phyloP scores from a whole-genome alignment of 202 grass and related monocot species.

The Zoysia matrella region DNA sequence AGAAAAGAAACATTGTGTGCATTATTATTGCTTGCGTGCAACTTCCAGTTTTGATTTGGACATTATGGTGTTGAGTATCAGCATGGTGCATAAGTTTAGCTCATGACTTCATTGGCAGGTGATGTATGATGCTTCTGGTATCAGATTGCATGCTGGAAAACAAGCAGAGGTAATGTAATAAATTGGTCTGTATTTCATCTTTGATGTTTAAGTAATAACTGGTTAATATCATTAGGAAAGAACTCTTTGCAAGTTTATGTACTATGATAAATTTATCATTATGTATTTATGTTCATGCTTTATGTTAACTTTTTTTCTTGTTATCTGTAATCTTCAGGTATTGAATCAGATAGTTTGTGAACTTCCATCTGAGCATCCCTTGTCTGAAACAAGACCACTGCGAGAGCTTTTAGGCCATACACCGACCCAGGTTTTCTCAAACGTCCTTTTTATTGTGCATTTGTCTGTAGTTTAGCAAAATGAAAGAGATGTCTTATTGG shows the following conservation, averaged over 20 bases:
- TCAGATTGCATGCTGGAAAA: constrained; percentile 92
- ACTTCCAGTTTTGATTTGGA: constrained; percentile 13
- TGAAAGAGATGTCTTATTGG: constrained; percentile 28
- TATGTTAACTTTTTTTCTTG: neutral
- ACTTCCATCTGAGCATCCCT: constrained; percentile 64
- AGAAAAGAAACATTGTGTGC: constrained; percentile 25
- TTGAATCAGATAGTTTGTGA: constrained; percentile 63
- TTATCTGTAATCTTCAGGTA: constrained; percentile 52
- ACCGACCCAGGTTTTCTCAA: constrained; percentile 66
- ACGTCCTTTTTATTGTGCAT: constrained; percentile 20
- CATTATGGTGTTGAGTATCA: constrained; percentile 30
- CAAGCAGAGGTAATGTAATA: constrained; percentile 72
- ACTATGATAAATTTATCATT: neutral
- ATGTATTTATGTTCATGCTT: neutral
- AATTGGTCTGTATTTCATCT: neutral
- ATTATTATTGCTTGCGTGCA: constrained; percentile 39
- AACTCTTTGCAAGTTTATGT: neutral
- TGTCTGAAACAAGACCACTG: constrained; percentile 71
- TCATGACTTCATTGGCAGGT: constrained; percentile 62
- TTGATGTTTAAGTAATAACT: neutral
- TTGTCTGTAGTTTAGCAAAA: constrained; percentile 15
- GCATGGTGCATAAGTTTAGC: constrained; percentile 16
- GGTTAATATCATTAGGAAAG: neutral
- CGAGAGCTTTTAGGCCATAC: constrained; percentile 93
- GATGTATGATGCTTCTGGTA: constrained; percentile 96